Percentiles rank a stretch among this genome's conserved stretches.
Conservation (phyloP, 768 basidiomycete species). For the Boletus sensibilis region DNA sequence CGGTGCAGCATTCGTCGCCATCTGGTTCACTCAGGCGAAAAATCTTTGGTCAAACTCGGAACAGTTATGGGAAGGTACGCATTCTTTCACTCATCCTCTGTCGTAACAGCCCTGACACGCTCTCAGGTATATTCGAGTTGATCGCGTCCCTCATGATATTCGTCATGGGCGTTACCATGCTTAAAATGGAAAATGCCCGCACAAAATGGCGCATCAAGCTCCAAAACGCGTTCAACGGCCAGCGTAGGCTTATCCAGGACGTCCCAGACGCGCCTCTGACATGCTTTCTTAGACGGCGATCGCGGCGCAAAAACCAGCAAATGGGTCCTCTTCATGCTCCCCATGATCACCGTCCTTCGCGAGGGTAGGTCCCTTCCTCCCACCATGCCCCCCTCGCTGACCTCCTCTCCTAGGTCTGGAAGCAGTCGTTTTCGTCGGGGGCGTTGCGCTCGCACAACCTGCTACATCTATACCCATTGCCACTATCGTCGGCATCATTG, state of each 20-base stretch:
- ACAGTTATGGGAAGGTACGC: constrained; percentile 85
- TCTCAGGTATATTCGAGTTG: constrained; percentile 62
- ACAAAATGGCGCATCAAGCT: constrained; percentile 95
- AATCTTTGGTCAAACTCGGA: constrained; percentile 86
- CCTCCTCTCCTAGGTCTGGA: constrained; percentile 59
- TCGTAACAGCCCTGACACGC: not conserved
- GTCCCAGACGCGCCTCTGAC: not conserved
- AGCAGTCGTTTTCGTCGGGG: constrained; percentile 91
- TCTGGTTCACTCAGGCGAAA: constrained; percentile 90
- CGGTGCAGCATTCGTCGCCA: constrained; percentile 88
- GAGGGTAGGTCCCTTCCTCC: constrained; percentile 58
- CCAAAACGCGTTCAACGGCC: constrained; percentile 65
- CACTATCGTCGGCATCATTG: constrained; percentile 79
- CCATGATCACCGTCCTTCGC: constrained; percentile 87
- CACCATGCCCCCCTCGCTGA: not conserved
- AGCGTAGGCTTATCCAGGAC: constrained; percentile 39
- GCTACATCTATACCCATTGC: constrained; percentile 89
- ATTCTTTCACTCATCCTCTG: not conserved
- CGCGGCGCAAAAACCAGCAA: constrained; percentile 55
- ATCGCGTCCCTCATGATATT: constrained; percentile 82
- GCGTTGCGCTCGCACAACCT: constrained; percentile 81
- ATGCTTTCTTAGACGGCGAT: constrained; percentile 39
- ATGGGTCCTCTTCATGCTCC: constrained; percentile 89
- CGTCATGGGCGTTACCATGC: constrained; percentile 91
- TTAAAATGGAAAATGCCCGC: constrained; percentile 92